Evolutionary conservation across 2,329 filamentous ascomycete species (phyloP).

Genomic region (Fusarium incarnatum): DNA sequence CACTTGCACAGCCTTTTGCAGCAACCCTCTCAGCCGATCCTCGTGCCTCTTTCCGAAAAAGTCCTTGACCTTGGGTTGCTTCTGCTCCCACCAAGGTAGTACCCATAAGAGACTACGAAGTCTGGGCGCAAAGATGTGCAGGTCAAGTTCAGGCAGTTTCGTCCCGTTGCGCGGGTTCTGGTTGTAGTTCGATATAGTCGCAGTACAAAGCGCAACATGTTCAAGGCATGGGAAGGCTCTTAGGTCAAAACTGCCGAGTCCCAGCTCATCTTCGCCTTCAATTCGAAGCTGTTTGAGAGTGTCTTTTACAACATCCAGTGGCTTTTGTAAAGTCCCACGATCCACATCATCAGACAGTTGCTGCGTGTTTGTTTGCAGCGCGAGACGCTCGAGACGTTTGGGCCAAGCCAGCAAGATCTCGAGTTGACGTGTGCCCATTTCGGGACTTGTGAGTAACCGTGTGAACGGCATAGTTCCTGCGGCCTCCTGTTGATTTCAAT

Average conservation of each 20-base stretch:
- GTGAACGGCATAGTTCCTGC: background rate
- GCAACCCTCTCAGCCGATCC: background rate
- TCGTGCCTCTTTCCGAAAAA: background rate
- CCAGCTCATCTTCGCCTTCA: background rate
- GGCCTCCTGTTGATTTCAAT: background rate
- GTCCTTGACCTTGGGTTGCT: background rate
- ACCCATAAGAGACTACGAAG: background rate
- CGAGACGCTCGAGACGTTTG: background rate
- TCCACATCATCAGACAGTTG: background rate
- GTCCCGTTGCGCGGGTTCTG: background rate
- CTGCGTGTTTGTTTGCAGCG: background rate
- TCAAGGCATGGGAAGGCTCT: background rate
- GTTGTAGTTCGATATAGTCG: background rate
- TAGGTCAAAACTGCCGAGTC: background rate
- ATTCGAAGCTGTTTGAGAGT: background rate
- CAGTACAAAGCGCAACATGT: background rate
- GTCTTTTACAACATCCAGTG: background rate
- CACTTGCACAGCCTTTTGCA: background rate
- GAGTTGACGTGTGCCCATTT: background rate
- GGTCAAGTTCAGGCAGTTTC: background rate
- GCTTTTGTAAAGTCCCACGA: accelerated
- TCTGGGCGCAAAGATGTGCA: background rate
- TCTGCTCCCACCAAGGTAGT: background rate
- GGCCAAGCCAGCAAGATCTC: background rate
- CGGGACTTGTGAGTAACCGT: background rate